phyloP scores from a whole-genome alignment of 257 asterid genomes.

The Nicotiana tabacum region DNA sequence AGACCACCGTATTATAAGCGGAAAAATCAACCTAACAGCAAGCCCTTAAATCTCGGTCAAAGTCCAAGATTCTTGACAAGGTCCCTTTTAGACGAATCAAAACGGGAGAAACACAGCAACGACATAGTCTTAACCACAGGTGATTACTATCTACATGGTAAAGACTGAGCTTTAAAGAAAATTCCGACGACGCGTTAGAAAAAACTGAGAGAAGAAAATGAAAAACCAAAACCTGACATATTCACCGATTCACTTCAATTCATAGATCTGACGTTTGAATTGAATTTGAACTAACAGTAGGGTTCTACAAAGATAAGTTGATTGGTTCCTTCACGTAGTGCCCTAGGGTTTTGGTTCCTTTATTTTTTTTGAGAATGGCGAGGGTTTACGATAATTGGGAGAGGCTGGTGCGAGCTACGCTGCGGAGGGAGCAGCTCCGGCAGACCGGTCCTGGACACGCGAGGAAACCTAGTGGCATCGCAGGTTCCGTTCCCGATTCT shows the following conservation, averaged over 20 bases:
- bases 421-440: conserved; percentile 58
- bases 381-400: conserved; percentile 79
- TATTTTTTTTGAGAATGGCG: conserved; percentile 32
- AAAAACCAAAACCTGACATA: background rate
- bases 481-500: conserved; percentile 93
- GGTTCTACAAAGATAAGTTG: background rate
- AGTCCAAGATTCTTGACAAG: background rate
- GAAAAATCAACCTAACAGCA: background rate
- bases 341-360: background rate
- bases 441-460: conserved; percentile 48
- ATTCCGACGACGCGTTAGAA: conserved; percentile 3
- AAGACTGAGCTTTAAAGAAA: background rate
- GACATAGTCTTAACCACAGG: background rate
- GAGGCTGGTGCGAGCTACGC: conserved; percentile 70
- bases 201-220: background rate
- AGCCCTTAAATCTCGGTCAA: background rate
- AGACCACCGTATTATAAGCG: background rate
- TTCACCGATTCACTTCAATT: background rate
- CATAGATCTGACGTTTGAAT: background rate
- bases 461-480: conserved; percentile 75
- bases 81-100: background rate
- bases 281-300: background rate
- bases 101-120: background rate
- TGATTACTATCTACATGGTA: background rate
- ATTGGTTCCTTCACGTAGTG: background rate